Evolutionary conservation across 495 filamentous ascomycete genomes (phyloP), one percentile per base, ranked within the genome.

Genomic region (Aspergillus conjunctus): DNA sequence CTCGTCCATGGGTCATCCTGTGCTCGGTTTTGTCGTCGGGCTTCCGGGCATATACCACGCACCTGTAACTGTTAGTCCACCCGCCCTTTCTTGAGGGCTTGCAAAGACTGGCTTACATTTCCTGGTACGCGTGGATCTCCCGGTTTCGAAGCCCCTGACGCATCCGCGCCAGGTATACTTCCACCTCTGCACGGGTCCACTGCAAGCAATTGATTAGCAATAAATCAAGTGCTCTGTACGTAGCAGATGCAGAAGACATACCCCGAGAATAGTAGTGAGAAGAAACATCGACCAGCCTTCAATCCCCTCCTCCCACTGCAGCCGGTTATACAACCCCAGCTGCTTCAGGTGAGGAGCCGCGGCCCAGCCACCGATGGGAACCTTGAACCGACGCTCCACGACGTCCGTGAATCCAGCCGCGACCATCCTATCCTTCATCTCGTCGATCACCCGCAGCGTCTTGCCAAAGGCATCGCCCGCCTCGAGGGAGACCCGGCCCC

Each of bases 341-440:
- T 70, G 59, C 44, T 70, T 68, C 0, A 68, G 51, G 0, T 56
- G 43, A 3, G 48, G 55, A 49, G 64, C 68, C 20, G 58, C 61
- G 12, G 68, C 20, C 68, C 65, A 70, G 4, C 62, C 54, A 6
- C 60, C 60, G n/a, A 67, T 53, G 1, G 68, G 68, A 1, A 71
- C 14, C 50, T 51, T 44, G 37, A 54, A 63, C 3, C 22, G 31
- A 10, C 50, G 45, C 51, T 66, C 64, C 4, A 43, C 30, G 15
- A 71, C 66, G 15, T 63, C 55, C 15, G 51, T 51, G 18, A 71
- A 71, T 0, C 68, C 68, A 15, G 64, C 59, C 4, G 54, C 53
- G 9, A 49, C 57, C 49, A 69, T 55, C 34, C 54, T 48, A 7
- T 63, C 43, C 15, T 56, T 48, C 18, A 60, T 18, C 37, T 50